Conservation (phyloP, 176 grass and related monocot species). For the Otatea glauca region DNA sequence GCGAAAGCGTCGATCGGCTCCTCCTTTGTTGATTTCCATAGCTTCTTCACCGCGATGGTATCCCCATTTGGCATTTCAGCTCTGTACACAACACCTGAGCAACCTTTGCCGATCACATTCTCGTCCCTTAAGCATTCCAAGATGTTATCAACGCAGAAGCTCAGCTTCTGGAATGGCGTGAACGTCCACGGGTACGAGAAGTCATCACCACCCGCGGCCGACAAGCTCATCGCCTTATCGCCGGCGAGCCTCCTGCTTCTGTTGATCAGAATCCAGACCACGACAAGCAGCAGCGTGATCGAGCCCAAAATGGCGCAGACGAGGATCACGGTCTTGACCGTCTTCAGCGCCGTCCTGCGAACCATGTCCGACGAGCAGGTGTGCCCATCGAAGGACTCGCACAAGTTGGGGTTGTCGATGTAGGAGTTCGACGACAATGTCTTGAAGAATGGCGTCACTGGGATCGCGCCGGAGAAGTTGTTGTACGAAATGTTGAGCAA, state of each 20-base stretch:
- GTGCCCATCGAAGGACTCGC: conserved; percentile 77
- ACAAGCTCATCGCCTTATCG: conserved; percentile 53
- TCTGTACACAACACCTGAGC: conserved; percentile 89
- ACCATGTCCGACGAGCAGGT: conserved; percentile 69
- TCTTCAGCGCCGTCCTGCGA: conserved; percentile 69
- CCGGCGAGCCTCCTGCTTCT: conserved; percentile 49
- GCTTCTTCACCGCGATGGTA: conserved; percentile 87
- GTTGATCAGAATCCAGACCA: conserved; percentile 70
- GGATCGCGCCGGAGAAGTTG: conserved; percentile 96
- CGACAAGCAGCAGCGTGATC: conserved; percentile 54
- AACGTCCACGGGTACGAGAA: conserved; percentile 96
- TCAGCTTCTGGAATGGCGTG: conserved; percentile 85
- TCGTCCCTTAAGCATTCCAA: conserved; percentile 84
- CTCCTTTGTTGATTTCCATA: conserved; percentile 81
- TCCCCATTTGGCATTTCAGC: conserved; percentile 94
- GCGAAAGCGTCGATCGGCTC: conserved; percentile 70
- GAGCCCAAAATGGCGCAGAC: conserved; percentile 65
- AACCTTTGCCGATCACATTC: conserved; percentile 94
- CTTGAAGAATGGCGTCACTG: conserved; percentile 79
- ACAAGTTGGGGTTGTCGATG: conserved; percentile 64
- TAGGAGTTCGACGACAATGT: conserved; percentile 71
- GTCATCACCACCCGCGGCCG: conserved; percentile 55
- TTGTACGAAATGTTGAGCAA: conserved; percentile 92
- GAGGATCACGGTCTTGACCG: conserved; percentile 59
- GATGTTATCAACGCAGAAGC: conserved; percentile 73